Percentiles rank a stretch among this genome's conserved stretches.
These are phyloP conservation scores for Phaeotremella skinneri DNA, from an alignment of 768 basidiomycete species.

Conservation along the genomic window DNA sequence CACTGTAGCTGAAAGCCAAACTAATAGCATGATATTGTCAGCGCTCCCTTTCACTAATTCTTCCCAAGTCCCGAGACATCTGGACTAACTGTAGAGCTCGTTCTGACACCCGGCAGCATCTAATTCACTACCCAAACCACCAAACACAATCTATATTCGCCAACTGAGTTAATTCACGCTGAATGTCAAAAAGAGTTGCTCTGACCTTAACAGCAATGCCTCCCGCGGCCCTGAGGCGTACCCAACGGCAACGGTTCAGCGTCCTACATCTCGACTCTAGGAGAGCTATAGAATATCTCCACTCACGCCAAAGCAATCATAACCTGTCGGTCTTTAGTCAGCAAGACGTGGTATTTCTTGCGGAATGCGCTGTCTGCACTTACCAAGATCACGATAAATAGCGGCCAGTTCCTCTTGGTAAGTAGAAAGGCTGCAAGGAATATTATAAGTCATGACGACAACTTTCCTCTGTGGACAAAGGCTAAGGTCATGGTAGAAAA, in stretches of 20 bases:
- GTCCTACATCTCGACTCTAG: background rate
- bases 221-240: slow-evolving; percentile 23
- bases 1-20: too few relatives aligned
- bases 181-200: too few relatives aligned
- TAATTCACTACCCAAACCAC: slow-evolving; percentile 18
- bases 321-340: too few relatives aligned
- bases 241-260: too few relatives aligned
- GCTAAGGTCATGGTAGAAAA: too few relatives aligned
- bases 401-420: slow-evolving; percentile 10
- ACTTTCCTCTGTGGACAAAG: too few relatives aligned
- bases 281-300: background rate
- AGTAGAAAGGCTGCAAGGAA: slow-evolving; percentile 26
- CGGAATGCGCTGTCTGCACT: too few relatives aligned
- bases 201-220: slow-evolving; percentile 28
- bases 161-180: background rate
- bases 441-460: background rate
- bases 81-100: background rate
- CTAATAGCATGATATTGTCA: too few relatives aligned
- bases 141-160: slow-evolving; percentile 22
- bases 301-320: slow-evolving; percentile 9
- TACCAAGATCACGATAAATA: slow-evolving; percentile 11
- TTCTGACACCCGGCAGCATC: slow-evolving; percentile 9
- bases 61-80: too few relatives aligned
- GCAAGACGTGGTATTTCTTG: too few relatives aligned
- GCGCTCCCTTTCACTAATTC: too few relatives aligned